Evolutionary conservation across 306 rosid genomes (phyloP), one percentile per base, ranked within the genome.

Genomic region (Prunus salicina): DNA sequence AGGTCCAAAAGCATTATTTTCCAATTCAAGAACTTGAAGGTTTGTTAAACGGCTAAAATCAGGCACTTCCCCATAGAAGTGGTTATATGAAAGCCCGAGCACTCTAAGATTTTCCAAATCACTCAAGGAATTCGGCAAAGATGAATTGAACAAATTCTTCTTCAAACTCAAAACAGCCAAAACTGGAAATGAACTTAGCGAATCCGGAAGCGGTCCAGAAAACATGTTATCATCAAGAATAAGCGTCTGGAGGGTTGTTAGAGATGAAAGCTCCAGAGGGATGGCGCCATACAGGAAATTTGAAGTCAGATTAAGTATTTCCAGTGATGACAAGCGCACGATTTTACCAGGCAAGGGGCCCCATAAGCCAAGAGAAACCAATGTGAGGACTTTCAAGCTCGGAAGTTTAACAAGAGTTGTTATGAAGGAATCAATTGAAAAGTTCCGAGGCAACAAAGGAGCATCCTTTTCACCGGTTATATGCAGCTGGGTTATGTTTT

Each of bases 341-440:
- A 95, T 81, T 56, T 86, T 88, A 41, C 86, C 85, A 28, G 99
- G 93, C 73, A 95, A 81, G n/a, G 84, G 78, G 58, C 99, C 97
- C 96, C 93, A 88, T 57, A 95, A 69, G 58, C 99, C 99, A 66
- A 95, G 90, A 74, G 97, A 95, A 71, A 91, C 97, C 79, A 95
- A 58, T 55, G 97, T 80, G 55, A 95, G 90, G 34, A 95, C 99
- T 69, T 87, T 95, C 90, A 95, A 84, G 75, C 83, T 81, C 1
- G 90, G 91, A 82, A 95, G 92, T 78, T 75, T 83, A 24, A 73
- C 90, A 25, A 95, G 84, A 73, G 96, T 85, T 34, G 80, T 84
- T 69, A 92, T 68, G 38, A 92, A 86, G 58, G 92, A 83, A 30
- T 88, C 84, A 16, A 90, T 74, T 1, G 99, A 95, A 80, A 95